These are phyloP conservation scores for Didymella segeticola DNA, from an alignment of 2,329 filamentous ascomycete genomes.

Conservation along the genomic window DNA sequence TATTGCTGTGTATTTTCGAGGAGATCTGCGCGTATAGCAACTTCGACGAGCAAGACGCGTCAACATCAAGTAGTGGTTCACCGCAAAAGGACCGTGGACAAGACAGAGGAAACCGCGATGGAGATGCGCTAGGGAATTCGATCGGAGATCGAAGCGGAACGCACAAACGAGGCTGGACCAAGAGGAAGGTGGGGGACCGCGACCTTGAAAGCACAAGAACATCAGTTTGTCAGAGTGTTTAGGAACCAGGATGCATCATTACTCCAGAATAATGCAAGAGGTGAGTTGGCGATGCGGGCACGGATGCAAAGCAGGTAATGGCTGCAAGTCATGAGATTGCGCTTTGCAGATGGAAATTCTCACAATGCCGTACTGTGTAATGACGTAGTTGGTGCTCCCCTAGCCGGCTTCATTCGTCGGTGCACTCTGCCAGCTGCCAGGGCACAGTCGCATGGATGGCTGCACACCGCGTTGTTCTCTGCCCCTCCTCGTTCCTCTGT, in stretches of 20 bases:
- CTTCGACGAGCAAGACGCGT: slow-evolving; percentile 5
- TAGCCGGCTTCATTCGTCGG: slow-evolving; percentile 9
- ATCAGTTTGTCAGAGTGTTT: not conserved
- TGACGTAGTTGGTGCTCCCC: slow-evolving; percentile 11
- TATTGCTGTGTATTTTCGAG: not conserved
- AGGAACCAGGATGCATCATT: slow-evolving; percentile 2
- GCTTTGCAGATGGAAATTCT: slow-evolving; percentile 17
- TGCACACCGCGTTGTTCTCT: slow-evolving; percentile 16
- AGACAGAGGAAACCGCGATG: not conserved
- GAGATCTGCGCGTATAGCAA: not conserved
- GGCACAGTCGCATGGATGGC: slow-evolving; percentile 11
- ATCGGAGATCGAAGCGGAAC: slow-evolving; percentile 9
- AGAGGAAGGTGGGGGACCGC: slow-evolving; percentile 7
- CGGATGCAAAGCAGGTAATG: not conserved
- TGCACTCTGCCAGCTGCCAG: slow-evolving; percentile 16
- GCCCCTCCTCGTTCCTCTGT: slow-evolving; percentile 21
- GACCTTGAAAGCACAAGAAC: not conserved
- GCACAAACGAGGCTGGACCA: slow-evolving; percentile 1
- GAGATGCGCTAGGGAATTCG: slow-evolving; percentile 4
- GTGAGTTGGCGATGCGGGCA: slow-evolving; percentile 14
- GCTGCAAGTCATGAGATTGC: slow-evolving; percentile 3
- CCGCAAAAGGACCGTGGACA: slow-evolving; percentile 13
- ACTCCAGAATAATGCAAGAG: not conserved
- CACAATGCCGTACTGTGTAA: slow-evolving; percentile 10
- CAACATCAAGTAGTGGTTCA: not conserved